phyloP scores from a whole-genome alignment of 768 basidiomycete genomes.

The Grammothele lineata region DNA sequence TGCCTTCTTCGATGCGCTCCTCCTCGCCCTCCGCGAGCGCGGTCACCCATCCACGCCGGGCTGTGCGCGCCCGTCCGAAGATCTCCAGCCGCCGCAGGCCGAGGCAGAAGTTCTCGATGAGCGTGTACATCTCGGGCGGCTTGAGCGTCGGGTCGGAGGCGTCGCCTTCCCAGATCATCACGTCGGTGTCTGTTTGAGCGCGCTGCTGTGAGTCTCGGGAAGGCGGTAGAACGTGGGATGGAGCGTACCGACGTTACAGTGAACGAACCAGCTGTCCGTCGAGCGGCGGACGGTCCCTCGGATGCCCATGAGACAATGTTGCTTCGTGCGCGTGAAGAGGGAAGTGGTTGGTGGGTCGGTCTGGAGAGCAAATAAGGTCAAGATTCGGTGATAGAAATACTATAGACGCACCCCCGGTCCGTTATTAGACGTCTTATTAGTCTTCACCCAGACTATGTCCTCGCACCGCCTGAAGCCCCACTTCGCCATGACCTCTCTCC shows the following conservation, averaged over 20 bases:
- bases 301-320: conserved; percentile 97
- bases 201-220: too few species aligned
- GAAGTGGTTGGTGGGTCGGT: conserved; percentile 85
- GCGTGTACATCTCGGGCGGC: conserved; percentile 92
- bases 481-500: conserved; percentile 82
- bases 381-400: background rate
- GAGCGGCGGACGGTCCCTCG: conserved; percentile 93
- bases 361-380: conserved; percentile 31
- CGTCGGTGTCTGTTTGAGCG: conserved; percentile 94
- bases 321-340: conserved; percentile 84
- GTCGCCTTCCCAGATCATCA: conserved; percentile 96
- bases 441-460: conserved; percentile 98
- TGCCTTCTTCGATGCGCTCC: conserved; percentile 39
- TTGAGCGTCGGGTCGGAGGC: conserved; percentile 75
- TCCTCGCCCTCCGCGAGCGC: conserved; percentile 65
- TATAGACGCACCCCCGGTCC: conserved; percentile 65
- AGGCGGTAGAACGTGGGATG: conserved; percentile 6
- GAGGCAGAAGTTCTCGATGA: conserved; percentile 97
- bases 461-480: conserved; percentile 97
- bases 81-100: conserved; percentile 89
- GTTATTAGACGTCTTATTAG: conserved; percentile 66
- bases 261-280: conserved; percentile 94
- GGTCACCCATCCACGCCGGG: conserved; percentile 93
- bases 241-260: conserved; percentile 89
- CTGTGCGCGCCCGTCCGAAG: conserved; percentile 65